Evolutionary conservation across 495 filamentous ascomycete genomes (phyloP).

Genomic region (Aspergillus egyptiacus): DNA sequence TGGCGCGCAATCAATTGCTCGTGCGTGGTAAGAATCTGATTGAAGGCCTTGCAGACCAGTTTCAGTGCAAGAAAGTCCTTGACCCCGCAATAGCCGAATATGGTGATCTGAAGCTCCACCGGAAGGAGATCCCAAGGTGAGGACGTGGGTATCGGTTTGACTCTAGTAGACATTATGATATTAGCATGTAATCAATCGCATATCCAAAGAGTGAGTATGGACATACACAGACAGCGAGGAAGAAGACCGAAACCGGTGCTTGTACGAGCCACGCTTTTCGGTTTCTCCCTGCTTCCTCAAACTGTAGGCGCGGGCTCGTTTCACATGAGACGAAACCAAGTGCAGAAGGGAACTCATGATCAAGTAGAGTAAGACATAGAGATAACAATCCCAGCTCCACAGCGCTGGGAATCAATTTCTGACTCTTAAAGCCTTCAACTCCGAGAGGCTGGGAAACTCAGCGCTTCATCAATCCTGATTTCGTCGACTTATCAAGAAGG

Average conservation of each 20-base stretch:
- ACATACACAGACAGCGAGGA: conserved; percentile 21
- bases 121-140: conserved; percentile 38
- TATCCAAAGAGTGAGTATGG: neutral
- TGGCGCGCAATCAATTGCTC: conserved; percentile 38
- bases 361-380: conserved; percentile 23
- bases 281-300: conserved; percentile 25
- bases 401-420: neutral
- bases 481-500: neutral
- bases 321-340: conserved; percentile 25
- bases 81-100: conserved; percentile 40
- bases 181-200: conserved; percentile 11
- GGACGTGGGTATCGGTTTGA: conserved; percentile 19
- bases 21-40: conserved; percentile 30
- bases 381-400: conserved; percentile 26
- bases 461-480: conserved; percentile 13
- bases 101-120: conserved; percentile 41
- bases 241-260: conserved; percentile 19
- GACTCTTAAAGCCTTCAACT: conserved; percentile 8
- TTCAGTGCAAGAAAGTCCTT: conserved; percentile 33
- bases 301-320: conserved; percentile 32
- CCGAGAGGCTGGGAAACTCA: neutral
- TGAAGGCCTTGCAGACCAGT: conserved; percentile 38
- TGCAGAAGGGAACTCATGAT: conserved; percentile 38
- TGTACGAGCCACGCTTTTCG: conserved; percentile 21
- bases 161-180: conserved; percentile 16